These are phyloP conservation scores for Sporothrix mexicana DNA, from an alignment of 2,329 filamentous ascomycete genomes.

Conservation along the genomic window DNA sequence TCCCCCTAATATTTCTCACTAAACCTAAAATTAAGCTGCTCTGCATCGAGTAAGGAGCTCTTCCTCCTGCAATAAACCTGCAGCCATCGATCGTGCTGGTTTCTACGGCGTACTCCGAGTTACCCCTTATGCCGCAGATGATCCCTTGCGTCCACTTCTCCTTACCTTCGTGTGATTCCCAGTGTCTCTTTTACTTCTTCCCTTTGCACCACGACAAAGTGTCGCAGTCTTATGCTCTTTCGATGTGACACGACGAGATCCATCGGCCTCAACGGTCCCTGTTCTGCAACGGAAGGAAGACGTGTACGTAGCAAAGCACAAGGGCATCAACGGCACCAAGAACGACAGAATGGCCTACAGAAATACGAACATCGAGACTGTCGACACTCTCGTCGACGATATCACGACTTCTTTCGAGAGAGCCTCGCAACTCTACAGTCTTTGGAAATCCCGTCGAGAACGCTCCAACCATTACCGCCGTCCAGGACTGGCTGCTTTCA, in stretches of 20 bases:
- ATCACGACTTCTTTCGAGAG: slow-evolving; percentile 44
- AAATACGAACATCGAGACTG: slow-evolving; percentile 26
- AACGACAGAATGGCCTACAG: not conserved
- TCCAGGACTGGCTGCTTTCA: slow-evolving; percentile 27
- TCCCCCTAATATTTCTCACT: not conserved
- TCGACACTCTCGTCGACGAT: slow-evolving; percentile 43
- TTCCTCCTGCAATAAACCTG: not conserved
- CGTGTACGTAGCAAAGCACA: not conserved
- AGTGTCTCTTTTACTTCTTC: not conserved
- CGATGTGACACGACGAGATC: slow-evolving; percentile 1
- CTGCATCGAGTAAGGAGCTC: not conserved
- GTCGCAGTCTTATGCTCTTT: not conserved
- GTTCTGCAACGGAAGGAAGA: not conserved
- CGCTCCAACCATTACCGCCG: slow-evolving; percentile 46
- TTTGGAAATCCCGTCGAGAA: slow-evolving; percentile 47
- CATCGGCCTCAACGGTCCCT: not conserved
- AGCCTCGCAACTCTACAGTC: slow-evolving; percentile 45
- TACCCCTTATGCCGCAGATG: not conserved
- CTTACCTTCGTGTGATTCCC: not conserved
- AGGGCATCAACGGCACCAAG: not conserved
- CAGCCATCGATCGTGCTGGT: slow-evolving; percentile 18
- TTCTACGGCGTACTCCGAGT: slow-evolving; percentile 1
- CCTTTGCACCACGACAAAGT: no score
- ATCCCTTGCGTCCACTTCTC: not conserved
- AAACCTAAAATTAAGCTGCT: not conserved